phyloP scores from a whole-genome alignment of 352 stramenopile genomes.

The Phytophthora fragariaefolia region DNA sequence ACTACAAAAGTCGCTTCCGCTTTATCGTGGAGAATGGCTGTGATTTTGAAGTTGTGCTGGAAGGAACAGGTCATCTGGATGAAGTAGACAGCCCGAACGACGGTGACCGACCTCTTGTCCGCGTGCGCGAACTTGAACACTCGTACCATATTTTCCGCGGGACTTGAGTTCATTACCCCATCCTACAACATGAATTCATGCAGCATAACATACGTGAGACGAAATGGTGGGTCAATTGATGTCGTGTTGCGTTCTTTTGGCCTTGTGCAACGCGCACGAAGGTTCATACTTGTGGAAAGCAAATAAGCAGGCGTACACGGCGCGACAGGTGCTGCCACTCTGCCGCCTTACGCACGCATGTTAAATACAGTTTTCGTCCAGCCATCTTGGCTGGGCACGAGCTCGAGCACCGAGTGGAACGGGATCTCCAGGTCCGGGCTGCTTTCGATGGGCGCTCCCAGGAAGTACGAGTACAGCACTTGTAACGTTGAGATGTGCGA shows the following conservation, averaged over 20 bases:
- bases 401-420: conserved; percentile 86
- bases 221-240: conserved; percentile 17
- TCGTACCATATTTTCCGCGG: conserved; percentile 58
- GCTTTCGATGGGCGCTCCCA: conserved; percentile 80
- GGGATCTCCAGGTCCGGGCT: conserved; percentile 82
- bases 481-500: conserved; percentile 88
- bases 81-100: conserved; percentile 54
- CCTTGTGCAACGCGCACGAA: conserved; percentile 15
- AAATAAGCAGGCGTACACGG: conserved; percentile 18
- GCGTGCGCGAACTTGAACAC: conserved; percentile 50
- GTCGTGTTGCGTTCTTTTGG: conserved; percentile 31
- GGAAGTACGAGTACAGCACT: conserved; percentile 90
- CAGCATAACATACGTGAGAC: conserved; percentile 25
- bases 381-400: conserved; percentile 79
- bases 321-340: conserved; percentile 12
- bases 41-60: conserved; percentile 75
- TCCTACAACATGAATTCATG: conserved; percentile 18
- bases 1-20: conserved; percentile 74
- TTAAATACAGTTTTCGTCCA: conserved; percentile 90
- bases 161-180: not conserved
- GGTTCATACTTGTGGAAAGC: conserved; percentile 29
- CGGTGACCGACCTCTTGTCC: conserved; percentile 55
- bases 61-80: conserved; percentile 69
- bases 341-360: conserved; percentile 51
- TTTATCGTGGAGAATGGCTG: conserved; percentile 65